Evolutionary conservation across 345 rosid species (phyloP).

Genomic region (Aquilaria malaccensis): DNA sequence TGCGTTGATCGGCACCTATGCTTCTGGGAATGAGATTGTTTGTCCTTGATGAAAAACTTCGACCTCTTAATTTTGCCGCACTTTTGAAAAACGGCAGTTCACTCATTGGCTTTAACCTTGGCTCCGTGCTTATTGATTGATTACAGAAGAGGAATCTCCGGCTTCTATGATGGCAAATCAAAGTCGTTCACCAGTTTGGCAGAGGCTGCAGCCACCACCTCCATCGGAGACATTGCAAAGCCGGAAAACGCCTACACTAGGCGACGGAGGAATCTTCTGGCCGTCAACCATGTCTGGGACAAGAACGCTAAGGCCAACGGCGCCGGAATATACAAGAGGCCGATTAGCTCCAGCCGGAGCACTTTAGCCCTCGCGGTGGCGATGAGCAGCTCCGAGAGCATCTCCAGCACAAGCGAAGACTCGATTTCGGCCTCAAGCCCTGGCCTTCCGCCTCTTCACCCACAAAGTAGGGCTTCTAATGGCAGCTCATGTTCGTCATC

Average conservation of each 20-base stretch:
- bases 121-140: neutral
- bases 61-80: too few relatives aligned
- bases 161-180: conserved; percentile 74
- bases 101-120: too few relatives aligned
- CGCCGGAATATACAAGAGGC: conserved; percentile 56
- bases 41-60: neutral
- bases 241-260: conserved; percentile 62
- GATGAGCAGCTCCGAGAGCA: conserved; percentile 56
- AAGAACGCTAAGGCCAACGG: conserved; percentile 26
- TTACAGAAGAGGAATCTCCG: conserved; percentile 79
- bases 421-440: conserved; percentile 37
- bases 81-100: too few relatives aligned
- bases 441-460: conserved; percentile 67
- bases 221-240: conserved; percentile 58
- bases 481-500: conserved; percentile 12
- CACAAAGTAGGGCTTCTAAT: conserved; percentile 14
- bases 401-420: conserved; percentile 46
- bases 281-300: conserved; percentile 59
- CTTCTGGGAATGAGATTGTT: neutral
- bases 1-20: neutral
- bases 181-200: conserved; percentile 64
- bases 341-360: conserved; percentile 53
- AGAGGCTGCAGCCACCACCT: conserved; percentile 36
- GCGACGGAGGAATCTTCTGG: conserved; percentile 50
- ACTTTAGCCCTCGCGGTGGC: conserved; percentile 65